Conservation (phyloP, 148 eudicot genomes). For the Heliosperma pusillum region DNA sequence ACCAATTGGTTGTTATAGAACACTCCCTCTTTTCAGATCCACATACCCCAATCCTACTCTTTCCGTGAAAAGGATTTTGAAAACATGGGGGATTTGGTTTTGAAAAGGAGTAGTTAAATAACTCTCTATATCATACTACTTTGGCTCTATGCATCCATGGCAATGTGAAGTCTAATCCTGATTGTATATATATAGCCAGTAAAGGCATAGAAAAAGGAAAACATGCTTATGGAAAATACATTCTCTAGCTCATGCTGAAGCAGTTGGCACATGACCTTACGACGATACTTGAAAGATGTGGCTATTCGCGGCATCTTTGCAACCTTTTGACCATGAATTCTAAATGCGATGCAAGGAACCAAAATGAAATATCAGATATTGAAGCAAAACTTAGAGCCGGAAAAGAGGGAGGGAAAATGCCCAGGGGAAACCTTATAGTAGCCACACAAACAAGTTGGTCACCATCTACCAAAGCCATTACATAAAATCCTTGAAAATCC, state of each 20-base stretch:
- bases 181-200: not conserved
- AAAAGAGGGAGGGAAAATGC: not conserved
- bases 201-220: not conserved
- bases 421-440: constrained; percentile 40
- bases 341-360: constrained; percentile 16
- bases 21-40: too few species aligned
- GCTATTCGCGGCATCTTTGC: constrained; percentile 55
- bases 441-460: constrained; percentile 46
- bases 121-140: not conserved
- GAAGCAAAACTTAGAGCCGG: not conserved
- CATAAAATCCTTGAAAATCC: constrained; percentile 52
- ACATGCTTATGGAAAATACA: constrained; percentile 26
- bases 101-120: not conserved
- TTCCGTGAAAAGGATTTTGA: too few species aligned
- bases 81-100: too few species aligned
- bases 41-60: too few species aligned
- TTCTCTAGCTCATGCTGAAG: constrained; percentile 50
- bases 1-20: not conserved
- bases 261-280: constrained; percentile 52
- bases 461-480: constrained; percentile 33
- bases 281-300: constrained; percentile 48
- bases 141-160: too few species aligned
- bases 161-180: not conserved
- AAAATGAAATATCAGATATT: constrained; percentile 1
- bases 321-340: constrained; percentile 52